Percentiles rank a stretch among this genome's conserved stretches.
Evolutionary conservation across 345 rosid genomes (phyloP).

Genomic region (Eucalyptus caleyi): DNA sequence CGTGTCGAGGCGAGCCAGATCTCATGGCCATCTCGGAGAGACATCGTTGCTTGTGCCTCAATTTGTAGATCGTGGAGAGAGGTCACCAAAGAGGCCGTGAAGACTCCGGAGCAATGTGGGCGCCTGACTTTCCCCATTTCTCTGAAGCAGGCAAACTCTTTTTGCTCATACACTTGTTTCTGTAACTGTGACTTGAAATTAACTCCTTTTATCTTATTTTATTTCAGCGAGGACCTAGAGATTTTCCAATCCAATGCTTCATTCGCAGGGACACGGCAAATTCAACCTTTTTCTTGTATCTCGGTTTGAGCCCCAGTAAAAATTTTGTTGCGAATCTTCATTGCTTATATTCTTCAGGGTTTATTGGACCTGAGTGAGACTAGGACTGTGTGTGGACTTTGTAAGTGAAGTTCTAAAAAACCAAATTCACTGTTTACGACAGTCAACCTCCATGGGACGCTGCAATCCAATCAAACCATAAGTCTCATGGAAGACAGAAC

Average conservation of each 20-base stretch:
- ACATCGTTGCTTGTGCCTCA: slow-evolving; percentile 75
- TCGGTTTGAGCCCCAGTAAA: slow-evolving; percentile 84
- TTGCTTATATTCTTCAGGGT: background rate
- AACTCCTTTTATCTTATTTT: background rate
- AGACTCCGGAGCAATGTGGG: slow-evolving; percentile 59
- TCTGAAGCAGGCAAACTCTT: slow-evolving; percentile 55
- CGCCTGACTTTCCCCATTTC: slow-evolving; percentile 78
- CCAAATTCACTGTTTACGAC: slow-evolving; percentile 70
- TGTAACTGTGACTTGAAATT: background rate
- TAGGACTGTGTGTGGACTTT: background rate
- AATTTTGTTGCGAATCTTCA: background rate
- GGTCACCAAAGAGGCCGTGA: slow-evolving; percentile 47
- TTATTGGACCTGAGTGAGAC: background rate
- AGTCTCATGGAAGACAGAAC: slow-evolving; percentile 14
- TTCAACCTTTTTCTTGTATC: slow-evolving; percentile 56
- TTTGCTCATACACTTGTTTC: background rate
- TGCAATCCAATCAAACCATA: slow-evolving; percentile 9
- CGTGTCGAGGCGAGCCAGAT: slow-evolving; percentile 42
- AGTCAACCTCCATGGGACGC: slow-evolving; percentile 37
- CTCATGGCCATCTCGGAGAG: slow-evolving; percentile 74
- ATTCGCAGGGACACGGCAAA: slow-evolving; percentile 69
- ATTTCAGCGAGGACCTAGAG: slow-evolving; percentile 79
- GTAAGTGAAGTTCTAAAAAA: background rate
- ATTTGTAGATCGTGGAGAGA: slow-evolving; percentile 87
- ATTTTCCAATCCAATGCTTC: slow-evolving; percentile 75